Evolutionary conservation across 139 green algal species (phyloP).

Genomic region (Volvox africanus): DNA sequence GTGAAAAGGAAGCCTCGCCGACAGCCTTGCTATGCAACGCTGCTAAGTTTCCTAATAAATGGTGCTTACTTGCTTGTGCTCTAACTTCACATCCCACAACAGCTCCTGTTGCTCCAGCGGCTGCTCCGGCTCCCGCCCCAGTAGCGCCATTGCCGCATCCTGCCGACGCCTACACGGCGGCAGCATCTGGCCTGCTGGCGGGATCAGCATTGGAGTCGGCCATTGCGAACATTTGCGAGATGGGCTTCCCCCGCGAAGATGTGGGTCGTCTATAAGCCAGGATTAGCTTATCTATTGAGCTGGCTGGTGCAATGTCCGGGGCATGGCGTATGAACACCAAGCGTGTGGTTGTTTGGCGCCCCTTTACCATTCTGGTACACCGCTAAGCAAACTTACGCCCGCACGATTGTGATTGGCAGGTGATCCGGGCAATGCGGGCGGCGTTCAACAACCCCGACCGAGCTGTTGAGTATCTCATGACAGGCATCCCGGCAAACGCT

Average conservation of each 20-base stretch:
- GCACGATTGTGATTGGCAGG: constrained; percentile 48
- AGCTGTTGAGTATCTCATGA: constrained; percentile 99
- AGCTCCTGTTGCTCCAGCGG: constrained; percentile 47
- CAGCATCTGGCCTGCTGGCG: constrained; percentile 81
- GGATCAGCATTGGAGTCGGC: constrained; percentile 78
- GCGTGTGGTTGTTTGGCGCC: too few species aligned
- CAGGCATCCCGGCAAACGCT: constrained; percentile 76
- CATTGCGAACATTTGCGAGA: constrained; percentile 90
- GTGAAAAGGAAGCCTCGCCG: too few species aligned
- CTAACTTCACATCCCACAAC: constrained; percentile 6
- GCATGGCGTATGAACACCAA: too few species aligned
- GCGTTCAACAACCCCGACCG: constrained; percentile 99
- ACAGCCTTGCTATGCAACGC: too few species aligned
- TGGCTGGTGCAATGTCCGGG: too few species aligned
- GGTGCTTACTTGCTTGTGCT: not conserved
- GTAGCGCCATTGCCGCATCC: constrained; percentile 24
- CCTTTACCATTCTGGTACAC: too few species aligned
- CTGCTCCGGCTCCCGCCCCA: constrained; percentile 50
- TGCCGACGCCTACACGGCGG: constrained; percentile 63
- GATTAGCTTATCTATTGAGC: too few species aligned
- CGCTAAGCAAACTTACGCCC: too few species aligned
- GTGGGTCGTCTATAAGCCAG: constrained; percentile 30
- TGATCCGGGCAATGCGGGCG: constrained; percentile 90
- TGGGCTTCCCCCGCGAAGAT: constrained; percentile 91
- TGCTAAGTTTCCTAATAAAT: too few species aligned